These are phyloP conservation scores for Tetrahymena elliotti DNA, from an alignment of 73 alveolate species.

Conservation along the genomic window DNA sequence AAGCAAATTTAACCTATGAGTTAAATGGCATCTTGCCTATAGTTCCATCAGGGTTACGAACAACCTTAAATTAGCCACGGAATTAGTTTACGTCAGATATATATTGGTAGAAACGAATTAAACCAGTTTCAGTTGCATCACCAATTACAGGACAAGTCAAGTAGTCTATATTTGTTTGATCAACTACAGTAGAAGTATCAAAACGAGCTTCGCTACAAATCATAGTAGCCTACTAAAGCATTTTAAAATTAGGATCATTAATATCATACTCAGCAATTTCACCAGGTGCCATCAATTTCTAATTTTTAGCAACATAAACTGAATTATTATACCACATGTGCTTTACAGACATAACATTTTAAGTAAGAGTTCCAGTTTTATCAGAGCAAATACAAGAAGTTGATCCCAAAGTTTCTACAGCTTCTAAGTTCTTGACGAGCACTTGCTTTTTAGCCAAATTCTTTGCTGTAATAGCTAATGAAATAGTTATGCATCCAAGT, in stretches of 20 bases:
- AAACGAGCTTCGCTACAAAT: constrained; percentile 12
- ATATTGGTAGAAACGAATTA: constrained; percentile 9
- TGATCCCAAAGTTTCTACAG: constrained; percentile 92
- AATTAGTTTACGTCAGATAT: not conserved
- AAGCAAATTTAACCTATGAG: constrained; percentile 2
- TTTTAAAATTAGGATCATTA: not conserved
- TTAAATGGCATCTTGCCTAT: constrained; percentile 7
- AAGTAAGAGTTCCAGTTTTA: constrained; percentile 92
- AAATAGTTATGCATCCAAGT: constrained; percentile 76
- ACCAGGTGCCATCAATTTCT: constrained; percentile 40
- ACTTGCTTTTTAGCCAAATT: constrained; percentile 73
- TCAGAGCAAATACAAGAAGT: constrained; percentile 92
- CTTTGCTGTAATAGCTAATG: constrained; percentile 89
- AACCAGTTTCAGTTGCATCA: constrained; percentile 28
- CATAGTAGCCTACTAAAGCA: constrained; percentile 4
- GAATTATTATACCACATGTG: constrained; percentile 75
- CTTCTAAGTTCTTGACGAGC: constrained; percentile 82
- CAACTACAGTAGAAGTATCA: not conserved
- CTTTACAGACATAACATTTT: constrained; percentile 84
- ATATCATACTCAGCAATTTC: constrained; percentile 11
- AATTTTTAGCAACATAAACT: constrained; percentile 59
- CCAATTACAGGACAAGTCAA: not conserved
- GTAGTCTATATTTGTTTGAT: not conserved
- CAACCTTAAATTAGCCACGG: constrained; percentile 11
- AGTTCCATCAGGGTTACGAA: not conserved